A percentile compares a stretch with the other conserved stretches of the same genome.
phyloP scores from a whole-genome alignment of 306 rosid genomes.

The Prunus armeniaca region DNA sequence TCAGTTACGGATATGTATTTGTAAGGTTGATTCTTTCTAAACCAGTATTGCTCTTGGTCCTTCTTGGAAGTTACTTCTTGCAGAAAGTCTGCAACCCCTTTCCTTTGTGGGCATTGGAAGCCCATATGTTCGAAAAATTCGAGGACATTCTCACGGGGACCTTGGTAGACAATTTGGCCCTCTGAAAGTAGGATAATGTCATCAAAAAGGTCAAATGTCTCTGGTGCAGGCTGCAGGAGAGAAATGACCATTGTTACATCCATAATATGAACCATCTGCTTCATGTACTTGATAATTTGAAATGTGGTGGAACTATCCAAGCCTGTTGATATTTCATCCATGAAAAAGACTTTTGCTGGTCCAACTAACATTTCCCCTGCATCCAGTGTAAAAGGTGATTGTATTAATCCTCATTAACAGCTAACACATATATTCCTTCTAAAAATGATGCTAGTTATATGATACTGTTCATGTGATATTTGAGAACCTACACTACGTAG shows the following conservation, averaged over 20 bases:
- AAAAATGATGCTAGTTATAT: neutral
- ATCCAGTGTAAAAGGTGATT: constrained; percentile 7
- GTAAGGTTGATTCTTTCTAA: constrained; percentile 46
- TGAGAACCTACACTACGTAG: too few relatives aligned
- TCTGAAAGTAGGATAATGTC: constrained; percentile 69
- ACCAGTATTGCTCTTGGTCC: constrained; percentile 82
- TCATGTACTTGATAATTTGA: constrained; percentile 63
- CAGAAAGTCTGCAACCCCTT: constrained; percentile 74
- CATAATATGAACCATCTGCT: constrained; percentile 61
- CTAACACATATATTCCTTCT: neutral
- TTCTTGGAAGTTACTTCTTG: constrained; percentile 79
- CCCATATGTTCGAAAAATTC: constrained; percentile 54
- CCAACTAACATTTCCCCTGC: constrained; percentile 83
- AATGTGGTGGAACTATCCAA: constrained; percentile 76
- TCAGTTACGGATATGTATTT: constrained; percentile 43
- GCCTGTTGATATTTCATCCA: constrained; percentile 84
- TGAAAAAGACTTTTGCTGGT: constrained; percentile 67
- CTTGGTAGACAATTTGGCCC: constrained; percentile 75
- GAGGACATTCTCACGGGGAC: constrained; percentile 53
- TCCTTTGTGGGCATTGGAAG: constrained; percentile 72
- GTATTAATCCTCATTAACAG: neutral
- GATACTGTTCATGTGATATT: too few relatives aligned
- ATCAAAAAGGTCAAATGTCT: constrained; percentile 65
- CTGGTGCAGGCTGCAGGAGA: constrained; percentile 80
- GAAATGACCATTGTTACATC: constrained; percentile 65